Evolutionary conservation across 495 filamentous ascomycete species (phyloP), one percentile per base, ranked within the genome.

Genomic region (Cercophora scortea): DNA sequence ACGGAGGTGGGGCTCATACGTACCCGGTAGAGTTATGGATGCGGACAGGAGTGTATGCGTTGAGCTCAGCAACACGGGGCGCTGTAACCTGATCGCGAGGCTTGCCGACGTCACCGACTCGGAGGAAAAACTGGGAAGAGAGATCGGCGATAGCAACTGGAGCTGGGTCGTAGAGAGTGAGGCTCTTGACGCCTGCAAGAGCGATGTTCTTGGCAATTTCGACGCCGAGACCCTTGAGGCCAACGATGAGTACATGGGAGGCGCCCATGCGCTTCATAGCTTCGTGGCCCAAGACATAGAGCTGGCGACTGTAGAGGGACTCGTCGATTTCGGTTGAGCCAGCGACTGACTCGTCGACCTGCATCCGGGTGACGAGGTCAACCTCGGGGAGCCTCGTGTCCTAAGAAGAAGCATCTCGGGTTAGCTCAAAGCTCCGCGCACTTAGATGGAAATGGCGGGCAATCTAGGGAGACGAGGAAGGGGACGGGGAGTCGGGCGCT

Each of bases 191-290:
- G 61, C 94, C 94, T 53, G 94, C 94, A 58, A 99, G 87, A 34
- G 93, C 94, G 65, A 99, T 88, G 60, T 99, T 97, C 78, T 99
- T 99, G 57, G 94, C 92, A 63, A 99, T 95, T 71, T 99, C 94
- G 45, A 96, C 90, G 71, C 94, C 94, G 34, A 99, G 80, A 16
- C 94, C 93, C 66, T 90, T 89, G 58, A 96, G 71, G 49, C 94
- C 94, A 48, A 90, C 87, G 48, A 99, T 81, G 16, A 99, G 86
- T 42, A 99, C 82, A 67, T 97, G 90, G 17, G 94, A 97, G 46
- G 90, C 87, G 66, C 90, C 80, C 94, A 99, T 99, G 51, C 91
- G 88, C 75, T 95, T 97, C 94, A 99, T 99, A 49, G 94, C 94
- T 75, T 99, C 94, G 71, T 97, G 94, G 33, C 94, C 94, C 52